A percentile compares a stretch with the other conserved stretches of the same genome.
Conservation (phyloP, 2,329 filamentous ascomycete genomes). For the Botrytis porri region DNA sequence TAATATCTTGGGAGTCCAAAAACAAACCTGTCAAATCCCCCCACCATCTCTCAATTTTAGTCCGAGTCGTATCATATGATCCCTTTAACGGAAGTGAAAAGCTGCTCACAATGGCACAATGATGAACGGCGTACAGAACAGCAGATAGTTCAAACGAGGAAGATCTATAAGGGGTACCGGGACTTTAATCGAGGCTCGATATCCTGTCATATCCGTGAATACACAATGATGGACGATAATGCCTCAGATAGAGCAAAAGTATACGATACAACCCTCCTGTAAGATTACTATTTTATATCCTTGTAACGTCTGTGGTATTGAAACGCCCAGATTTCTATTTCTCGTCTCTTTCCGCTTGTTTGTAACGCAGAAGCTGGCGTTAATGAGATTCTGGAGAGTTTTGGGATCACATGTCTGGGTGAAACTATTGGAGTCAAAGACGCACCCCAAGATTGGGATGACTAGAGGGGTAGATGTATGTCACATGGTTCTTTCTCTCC, state of each 20-base stretch:
- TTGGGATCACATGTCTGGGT: accelerated
- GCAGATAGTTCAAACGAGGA: accelerated
- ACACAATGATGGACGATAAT: no score
- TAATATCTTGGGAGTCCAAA: background rate
- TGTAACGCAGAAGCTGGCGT: no score
- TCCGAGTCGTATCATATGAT: background rate
- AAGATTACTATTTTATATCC: background rate
- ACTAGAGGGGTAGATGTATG: accelerated
- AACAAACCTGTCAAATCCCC: background rate
- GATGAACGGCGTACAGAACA: accelerated
- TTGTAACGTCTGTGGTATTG: background rate
- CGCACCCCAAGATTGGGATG: no score
- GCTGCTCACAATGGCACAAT: background rate
- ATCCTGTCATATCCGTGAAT: accelerated
- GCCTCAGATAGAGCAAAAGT: accelerated
- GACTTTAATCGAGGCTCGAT: background rate
- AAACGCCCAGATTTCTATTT: background rate
- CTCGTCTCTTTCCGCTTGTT: accelerated
- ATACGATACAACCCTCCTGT: no score
- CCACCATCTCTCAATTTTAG: background rate
- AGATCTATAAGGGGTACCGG: accelerated
- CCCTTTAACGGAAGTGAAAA: background rate
- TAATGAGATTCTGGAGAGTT: background rate
- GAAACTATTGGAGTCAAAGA: no score
- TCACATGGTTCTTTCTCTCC: background rate